These are phyloP conservation scores for Gonapodya prolifera DNA, from an alignment of 192 early-diverging fungal species.

Conservation along the genomic window DNA sequence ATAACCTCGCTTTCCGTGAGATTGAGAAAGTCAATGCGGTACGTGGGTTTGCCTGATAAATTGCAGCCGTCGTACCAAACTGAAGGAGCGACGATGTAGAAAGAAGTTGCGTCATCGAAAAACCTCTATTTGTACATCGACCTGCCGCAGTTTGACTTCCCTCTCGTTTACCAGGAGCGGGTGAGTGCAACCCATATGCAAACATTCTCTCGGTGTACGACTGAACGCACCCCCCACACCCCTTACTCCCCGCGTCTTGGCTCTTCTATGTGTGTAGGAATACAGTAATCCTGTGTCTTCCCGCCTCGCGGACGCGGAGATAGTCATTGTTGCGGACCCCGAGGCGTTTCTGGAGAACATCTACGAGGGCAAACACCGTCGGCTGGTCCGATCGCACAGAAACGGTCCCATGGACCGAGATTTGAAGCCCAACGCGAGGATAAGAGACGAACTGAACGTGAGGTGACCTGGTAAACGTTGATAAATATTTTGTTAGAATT, in stretches of 20 bases:
- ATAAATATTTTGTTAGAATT: background rate
- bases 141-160: slow-evolving; percentile 92
- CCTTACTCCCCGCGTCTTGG: slow-evolving; percentile 8
- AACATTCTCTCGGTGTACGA: too few species aligned
- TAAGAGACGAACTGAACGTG: slow-evolving; percentile 91
- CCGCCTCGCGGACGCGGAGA: slow-evolving; percentile 8
- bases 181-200: too few species aligned
- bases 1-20: slow-evolving; percentile 75
- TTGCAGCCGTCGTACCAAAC: background rate
- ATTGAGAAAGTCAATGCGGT: slow-evolving; percentile 74
- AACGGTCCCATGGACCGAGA: slow-evolving; percentile 85
- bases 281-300: background rate
- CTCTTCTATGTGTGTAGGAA: background rate
- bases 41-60: background rate
- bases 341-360: slow-evolving; percentile 87
- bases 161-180: slow-evolving; percentile 84
- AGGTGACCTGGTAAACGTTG: slow-evolving; percentile 1
- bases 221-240: slow-evolving; percentile 7
- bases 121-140: slow-evolving; percentile 72
- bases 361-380: slow-evolving; percentile 86
- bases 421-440: slow-evolving; percentile 92
- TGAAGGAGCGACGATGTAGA: slow-evolving; percentile 12
- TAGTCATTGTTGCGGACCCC: slow-evolving; percentile 60
- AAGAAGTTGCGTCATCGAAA: slow-evolving; percentile 36
- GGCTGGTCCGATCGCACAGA: slow-evolving; percentile 76